Base-by-base conservation (phyloP, 106 monocot species). In the Dendrobium nobile region DNA sequence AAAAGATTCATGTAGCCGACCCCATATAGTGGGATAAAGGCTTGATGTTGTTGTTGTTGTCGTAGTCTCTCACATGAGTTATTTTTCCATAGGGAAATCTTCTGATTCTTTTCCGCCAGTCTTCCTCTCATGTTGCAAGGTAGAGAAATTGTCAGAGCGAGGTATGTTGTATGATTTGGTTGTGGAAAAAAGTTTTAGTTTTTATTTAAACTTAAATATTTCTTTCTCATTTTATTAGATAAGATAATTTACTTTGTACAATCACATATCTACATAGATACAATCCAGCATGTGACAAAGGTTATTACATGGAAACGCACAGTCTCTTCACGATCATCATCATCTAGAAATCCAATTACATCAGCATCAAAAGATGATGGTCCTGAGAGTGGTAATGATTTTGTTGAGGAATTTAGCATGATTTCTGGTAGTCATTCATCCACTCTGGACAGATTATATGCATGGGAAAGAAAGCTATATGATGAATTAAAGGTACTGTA, bases 341-440 rank as follows among this genome's bases (percentile, higher is more conserved):
- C 96, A 77, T 96, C 96, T 22, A 92, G 82, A 84, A 86, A 77
- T 73, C 89, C 86, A 67, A 80, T 91, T 59, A 31, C 88, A 79
- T 24, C 82, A 40, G 84, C 89, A 72, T 67, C 84, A 61, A 89
- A 86, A 86, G 86, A 89, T 84, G 91, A 96, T 74, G 47, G 47
- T n/a, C 77, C 82, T 81, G 93, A 93, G 68, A 90, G 87, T 78
- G 77, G 82, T 10, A 85, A 82, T 70, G 92, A 93, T 81, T 93
- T 96, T 80, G 74, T 87, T 43, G 96, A 96, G 78, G 88, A 96
- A 70, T 88, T 90, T 79, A 87, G 88, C 83, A 96, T 96, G 96
- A 87, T 96, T 54, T 91, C 96, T 5, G 96, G 96, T 44, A 96
- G 93, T 86, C 91, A 96, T 84, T 90, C 89, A 48, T 96, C 93